These are phyloP conservation scores for Claviceps pazoutovae DNA, from an alignment of 2,329 filamentous ascomycete species.

Conservation along the genomic window DNA sequence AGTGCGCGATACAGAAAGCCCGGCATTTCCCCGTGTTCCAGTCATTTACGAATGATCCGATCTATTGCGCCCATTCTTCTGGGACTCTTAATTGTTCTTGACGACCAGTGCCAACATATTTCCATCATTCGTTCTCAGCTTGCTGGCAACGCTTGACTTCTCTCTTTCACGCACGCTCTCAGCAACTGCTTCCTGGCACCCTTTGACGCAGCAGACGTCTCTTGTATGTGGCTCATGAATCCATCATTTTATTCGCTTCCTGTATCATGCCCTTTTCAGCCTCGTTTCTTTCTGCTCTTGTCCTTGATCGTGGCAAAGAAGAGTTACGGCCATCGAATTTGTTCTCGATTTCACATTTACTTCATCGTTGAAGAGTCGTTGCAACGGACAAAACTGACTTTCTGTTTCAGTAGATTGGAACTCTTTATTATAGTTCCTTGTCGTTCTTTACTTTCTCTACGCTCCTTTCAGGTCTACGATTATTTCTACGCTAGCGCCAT, in stretches of 20 bases:
- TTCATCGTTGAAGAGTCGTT: neutral
- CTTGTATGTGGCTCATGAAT: conserved; percentile 3
- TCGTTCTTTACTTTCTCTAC: neutral
- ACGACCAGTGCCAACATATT: neutral
- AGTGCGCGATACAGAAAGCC: neutral
- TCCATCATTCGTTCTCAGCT: neutral
- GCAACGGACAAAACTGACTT: neutral
- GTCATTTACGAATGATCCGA: neutral
- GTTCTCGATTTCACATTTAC: neutral
- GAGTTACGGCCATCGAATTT: neutral
- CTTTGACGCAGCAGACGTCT: conserved; percentile 2
- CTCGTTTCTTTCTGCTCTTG: neutral
- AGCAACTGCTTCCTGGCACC: neutral
- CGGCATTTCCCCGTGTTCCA: neutral
- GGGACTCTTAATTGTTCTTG: neutral
- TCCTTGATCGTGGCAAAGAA: neutral
- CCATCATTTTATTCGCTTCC: neutral
- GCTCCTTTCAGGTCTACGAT: neutral
- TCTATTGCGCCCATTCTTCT: neutral
- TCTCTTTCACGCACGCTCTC: neutral
- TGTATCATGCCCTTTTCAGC: neutral
- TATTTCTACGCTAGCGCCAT: neutral
- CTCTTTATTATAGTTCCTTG: neutral
- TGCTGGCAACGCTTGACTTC: neutral
- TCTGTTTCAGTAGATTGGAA: neutral